Conservation (phyloP, 768 basidiomycete genomes). For the Postia placenta region DNA sequence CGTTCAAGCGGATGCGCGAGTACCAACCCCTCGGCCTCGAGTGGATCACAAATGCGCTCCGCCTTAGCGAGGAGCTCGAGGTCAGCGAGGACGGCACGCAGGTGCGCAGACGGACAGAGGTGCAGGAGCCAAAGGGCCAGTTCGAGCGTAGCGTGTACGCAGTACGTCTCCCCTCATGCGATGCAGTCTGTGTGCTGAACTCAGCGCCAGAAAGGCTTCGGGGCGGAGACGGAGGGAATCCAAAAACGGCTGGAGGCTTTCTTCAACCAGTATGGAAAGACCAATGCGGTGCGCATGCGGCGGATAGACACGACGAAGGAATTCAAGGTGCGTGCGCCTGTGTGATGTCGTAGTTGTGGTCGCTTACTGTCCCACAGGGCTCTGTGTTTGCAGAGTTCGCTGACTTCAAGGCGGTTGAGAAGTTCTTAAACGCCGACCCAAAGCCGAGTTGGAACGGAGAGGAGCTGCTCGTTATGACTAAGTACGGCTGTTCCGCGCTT, state of each 20-base stretch:
- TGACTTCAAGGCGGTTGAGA: slow-evolving; percentile 58
- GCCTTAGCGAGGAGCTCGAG: slow-evolving; percentile 51
- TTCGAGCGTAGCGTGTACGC: slow-evolving; percentile 87
- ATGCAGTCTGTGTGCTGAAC: neutral
- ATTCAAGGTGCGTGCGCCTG: slow-evolving; percentile 64
- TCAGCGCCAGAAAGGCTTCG: slow-evolving; percentile 76
- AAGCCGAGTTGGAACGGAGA: slow-evolving; percentile 76
- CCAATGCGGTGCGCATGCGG: slow-evolving; percentile 85
- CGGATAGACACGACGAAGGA: slow-evolving; percentile 70
- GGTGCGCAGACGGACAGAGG: slow-evolving; percentile 68
- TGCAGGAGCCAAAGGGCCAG: slow-evolving; percentile 71
- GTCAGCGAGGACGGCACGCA: slow-evolving; percentile 69
- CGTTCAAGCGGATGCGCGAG: slow-evolving; percentile 93
- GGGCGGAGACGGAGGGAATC: slow-evolving; percentile 52
- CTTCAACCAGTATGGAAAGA: slow-evolving; percentile 70
- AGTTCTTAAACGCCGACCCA: slow-evolving; percentile 75
- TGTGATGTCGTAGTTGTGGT: neutral
- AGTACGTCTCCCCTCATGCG: slow-evolving; percentile 38
- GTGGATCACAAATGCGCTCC: slow-evolving; percentile 69
- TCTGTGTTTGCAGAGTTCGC: slow-evolving; percentile 93
- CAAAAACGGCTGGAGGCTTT: slow-evolving; percentile 76
- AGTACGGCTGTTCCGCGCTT: slow-evolving; percentile 43
- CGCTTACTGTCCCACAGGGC: slow-evolving; percentile 47
- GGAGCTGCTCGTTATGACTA: slow-evolving; percentile 81
- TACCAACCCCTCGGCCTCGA: slow-evolving; percentile 51